Conservation (phyloP, 2,329 filamentous ascomycete species). For the Cadophora malorum region DNA sequence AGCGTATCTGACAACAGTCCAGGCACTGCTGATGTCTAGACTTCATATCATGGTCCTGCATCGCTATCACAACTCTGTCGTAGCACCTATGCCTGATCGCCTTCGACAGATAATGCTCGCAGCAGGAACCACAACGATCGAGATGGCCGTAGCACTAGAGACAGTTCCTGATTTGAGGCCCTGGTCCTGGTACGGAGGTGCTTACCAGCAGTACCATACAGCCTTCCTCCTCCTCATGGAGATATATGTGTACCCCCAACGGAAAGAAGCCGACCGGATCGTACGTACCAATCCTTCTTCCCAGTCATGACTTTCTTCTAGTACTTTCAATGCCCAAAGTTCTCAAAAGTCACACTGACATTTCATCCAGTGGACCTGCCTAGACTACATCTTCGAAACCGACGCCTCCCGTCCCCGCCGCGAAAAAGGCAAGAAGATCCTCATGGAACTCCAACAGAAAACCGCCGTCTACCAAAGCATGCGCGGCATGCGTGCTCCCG, state of each 20-base stretch:
- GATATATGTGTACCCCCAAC: conserved; percentile 56
- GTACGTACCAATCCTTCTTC: conserved; percentile 3
- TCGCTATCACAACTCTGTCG: conserved; percentile 60
- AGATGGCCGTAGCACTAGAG: conserved; percentile 61
- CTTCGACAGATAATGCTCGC: conserved; percentile 68
- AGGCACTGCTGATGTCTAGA: conserved; percentile 64
- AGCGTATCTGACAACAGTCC: not conserved
- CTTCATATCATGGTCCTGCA: conserved; percentile 73
- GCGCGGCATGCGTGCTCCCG: conserved; percentile 62
- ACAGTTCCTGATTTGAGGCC: conserved; percentile 56
- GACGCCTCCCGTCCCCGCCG: conserved; percentile 57
- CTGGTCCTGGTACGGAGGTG: conserved; percentile 76
- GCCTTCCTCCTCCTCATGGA: conserved; percentile 73
- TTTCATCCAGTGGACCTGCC: conserved; percentile 17
- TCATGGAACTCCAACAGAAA: conserved; percentile 67
- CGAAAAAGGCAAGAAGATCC: conserved; percentile 65
- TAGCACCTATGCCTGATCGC: conserved; percentile 61
- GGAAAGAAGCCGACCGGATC: conserved; percentile 63
- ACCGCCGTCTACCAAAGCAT: conserved; percentile 64
- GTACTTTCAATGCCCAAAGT: not conserved
- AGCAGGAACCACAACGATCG: conserved; percentile 61
- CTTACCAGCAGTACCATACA: conserved; percentile 75
- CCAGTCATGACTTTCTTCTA: not conserved
- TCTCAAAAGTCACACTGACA: not conserved
- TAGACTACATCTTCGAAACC: conserved; percentile 72